phyloP scores from a whole-genome alignment of 768 basidiomycete genomes.

The Pleurotus eryngii region DNA sequence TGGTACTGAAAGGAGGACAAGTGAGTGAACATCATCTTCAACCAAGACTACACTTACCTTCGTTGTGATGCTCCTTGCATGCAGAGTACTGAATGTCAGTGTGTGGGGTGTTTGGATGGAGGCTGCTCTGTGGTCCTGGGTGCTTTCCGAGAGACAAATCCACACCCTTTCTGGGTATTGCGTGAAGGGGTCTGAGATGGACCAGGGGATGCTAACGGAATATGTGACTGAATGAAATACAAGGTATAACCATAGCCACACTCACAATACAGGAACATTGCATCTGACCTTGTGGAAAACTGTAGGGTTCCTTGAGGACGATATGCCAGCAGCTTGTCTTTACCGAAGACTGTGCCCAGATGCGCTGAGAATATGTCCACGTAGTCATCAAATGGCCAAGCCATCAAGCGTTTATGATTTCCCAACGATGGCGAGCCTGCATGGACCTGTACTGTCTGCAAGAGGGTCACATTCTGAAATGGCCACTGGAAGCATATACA shows the following conservation, averaged over 20 bases:
- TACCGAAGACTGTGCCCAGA: background rate
- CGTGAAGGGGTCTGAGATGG: background rate
- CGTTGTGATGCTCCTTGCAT: background rate
- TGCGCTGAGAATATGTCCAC: background rate
- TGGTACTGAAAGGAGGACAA: background rate
- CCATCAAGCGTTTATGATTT: background rate
- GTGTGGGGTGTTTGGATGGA: background rate
- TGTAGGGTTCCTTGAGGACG: background rate
- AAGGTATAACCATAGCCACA: background rate
- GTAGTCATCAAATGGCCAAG: background rate
- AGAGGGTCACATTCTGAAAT: background rate
- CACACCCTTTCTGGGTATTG: background rate
- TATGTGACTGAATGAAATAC: background rate
- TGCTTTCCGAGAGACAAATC: background rate
- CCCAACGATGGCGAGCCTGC: background rate
- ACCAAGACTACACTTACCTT: background rate
- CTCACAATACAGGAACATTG: background rate
- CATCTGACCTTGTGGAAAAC: background rate
- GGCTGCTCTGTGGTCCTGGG: background rate
- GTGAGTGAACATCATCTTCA: too few relatives aligned
- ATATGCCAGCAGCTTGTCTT: background rate
- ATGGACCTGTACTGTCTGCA: background rate
- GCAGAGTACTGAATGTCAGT: background rate
- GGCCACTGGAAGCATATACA: background rate
- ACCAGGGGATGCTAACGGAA: background rate